Conservation (phyloP, 331 rosid genomes). For the Erythrophleum ivorense region DNA sequence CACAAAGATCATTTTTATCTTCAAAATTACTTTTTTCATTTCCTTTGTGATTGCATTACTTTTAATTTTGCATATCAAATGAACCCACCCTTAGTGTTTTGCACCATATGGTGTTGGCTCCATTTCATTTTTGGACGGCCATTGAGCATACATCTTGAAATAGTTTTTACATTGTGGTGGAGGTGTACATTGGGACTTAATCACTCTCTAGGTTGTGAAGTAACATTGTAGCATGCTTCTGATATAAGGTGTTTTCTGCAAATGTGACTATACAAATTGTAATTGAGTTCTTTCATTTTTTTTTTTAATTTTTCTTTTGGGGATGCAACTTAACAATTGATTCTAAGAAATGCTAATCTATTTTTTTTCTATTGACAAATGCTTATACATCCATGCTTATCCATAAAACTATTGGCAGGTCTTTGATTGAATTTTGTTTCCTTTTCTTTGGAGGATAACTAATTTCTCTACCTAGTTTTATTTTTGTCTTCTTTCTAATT, state of each 20-base stretch:
- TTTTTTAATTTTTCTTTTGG: background rate
- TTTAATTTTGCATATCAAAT: too few species aligned
- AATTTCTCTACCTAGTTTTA: background rate
- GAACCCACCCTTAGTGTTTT: background rate
- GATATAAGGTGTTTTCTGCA: constrained; percentile 20
- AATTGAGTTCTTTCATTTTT: constrained; percentile 6
- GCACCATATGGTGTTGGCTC: constrained; percentile 9
- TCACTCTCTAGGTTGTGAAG: constrained; percentile 12
- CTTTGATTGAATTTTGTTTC: background rate
- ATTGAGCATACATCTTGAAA: background rate
- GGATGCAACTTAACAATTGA: constrained; percentile 25
- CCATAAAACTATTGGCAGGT: constrained; percentile 11
- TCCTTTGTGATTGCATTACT: too few species aligned
- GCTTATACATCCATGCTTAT: constrained; percentile 20
- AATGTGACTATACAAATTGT: constrained; percentile 18
- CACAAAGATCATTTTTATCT: too few species aligned
- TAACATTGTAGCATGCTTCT: constrained; percentile 19
- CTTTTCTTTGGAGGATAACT: background rate
- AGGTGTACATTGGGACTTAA: constrained; percentile 10
- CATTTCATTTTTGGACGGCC: constrained; percentile 24
- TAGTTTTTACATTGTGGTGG: constrained; percentile 4
- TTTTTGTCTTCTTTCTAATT: background rate
- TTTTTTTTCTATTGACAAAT: constrained; percentile 26
- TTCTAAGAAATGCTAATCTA: background rate
- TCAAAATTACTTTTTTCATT: too few species aligned